Evolutionary conservation across 371 early-diverging fungal species (phyloP), one percentile per base, ranked within the genome.

Genomic region (Actinomortierella wolfii): DNA sequence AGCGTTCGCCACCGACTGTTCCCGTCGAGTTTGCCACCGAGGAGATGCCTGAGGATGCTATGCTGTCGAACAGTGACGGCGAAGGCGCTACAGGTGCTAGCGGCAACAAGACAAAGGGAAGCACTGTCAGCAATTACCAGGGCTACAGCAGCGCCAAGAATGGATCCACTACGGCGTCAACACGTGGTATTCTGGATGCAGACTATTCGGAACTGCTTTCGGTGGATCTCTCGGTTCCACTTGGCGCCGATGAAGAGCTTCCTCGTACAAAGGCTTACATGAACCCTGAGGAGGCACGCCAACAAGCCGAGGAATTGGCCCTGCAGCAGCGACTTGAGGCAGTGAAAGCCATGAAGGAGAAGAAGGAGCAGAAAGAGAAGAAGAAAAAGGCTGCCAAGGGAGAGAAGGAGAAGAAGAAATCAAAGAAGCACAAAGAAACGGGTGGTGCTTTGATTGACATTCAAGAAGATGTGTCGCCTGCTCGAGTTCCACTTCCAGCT

Each of bases 31-130:
- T 85, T 68, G 86, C 85, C 2, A 79, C 81, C 28, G 89, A 86
- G 50, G 89, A 88, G 56, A 86, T 86, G 84, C 89, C 89, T 1
- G 89, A 88, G 57, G 78, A 85, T 61, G 89, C 85, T 9, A 79
- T 67, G 3, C 52, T 76, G 5, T 82, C 83, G 8, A 85, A 76
- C 15, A 80, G 81, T 28, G 85, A 84, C 9, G 78, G 77, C 18
- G 69, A 65, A 26, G 43, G 54, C 47, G 57, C 57, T 40, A 67
- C 50, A 34, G 39, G 21, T 21, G 21, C 39, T n/a, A n/a, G n/a
- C n/a, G n/a, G n/a, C n/a, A n/a, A n/a, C n/a, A n/a, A n/a, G n/a
- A n/a, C n/a, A n/a, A n/a, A n/a, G n/a, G 23, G 17, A 24, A 11
- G 52, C 59, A 21, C 28, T 34, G 5, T 44, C 58, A 15, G 26